These are phyloP conservation scores for Diutina pseudorugosa DNA, from an alignment of 1,139 yeast genomes.

Conservation along the genomic window DNA sequence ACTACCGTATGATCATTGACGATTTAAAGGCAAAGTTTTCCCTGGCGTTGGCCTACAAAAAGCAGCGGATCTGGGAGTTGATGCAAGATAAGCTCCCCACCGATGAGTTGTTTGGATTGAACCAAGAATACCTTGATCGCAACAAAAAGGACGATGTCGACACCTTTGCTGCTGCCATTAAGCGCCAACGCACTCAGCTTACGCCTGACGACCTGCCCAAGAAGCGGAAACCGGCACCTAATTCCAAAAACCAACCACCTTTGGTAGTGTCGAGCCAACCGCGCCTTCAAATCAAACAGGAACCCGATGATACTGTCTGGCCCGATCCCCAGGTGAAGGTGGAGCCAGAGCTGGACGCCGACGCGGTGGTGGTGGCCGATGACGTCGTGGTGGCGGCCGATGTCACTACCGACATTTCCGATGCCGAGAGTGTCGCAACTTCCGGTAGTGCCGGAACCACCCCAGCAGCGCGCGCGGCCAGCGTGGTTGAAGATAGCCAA, in stretches of 20 bases:
- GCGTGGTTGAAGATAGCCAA: constrained; percentile 2
- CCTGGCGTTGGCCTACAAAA: constrained; percentile 24
- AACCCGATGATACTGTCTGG: not conserved
- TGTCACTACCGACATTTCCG: not conserved
- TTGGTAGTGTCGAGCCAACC: not conserved
- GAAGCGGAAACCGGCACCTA: not conserved
- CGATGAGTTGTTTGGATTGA: constrained; percentile 13
- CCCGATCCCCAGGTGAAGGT: not conserved
- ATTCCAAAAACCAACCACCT: not conserved
- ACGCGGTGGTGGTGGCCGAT: not conserved
- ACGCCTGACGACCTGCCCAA: constrained; percentile 1
- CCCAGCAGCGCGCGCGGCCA: not conserved
- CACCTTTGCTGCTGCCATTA: constrained; percentile 12
- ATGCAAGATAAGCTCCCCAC: constrained; percentile 8
- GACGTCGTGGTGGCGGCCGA: not conserved
- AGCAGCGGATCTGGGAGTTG: constrained; percentile 23
- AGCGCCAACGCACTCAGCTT: constrained; percentile 9
- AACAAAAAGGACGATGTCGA: constrained; percentile 9
- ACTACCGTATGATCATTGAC: constrained; percentile 16
- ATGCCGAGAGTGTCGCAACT: not conserved
- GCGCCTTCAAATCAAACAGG: not conserved
- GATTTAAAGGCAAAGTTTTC: constrained; percentile 28
- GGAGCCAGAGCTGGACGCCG: not conserved
- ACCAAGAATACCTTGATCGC: constrained; percentile 11
- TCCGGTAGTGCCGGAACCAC: not conserved